Percentiles rank a stretch among this genome's conserved stretches.
phyloP scores from a whole-genome alignment of 2,329 filamentous ascomycete genomes.

The Lanzia echinophila region DNA sequence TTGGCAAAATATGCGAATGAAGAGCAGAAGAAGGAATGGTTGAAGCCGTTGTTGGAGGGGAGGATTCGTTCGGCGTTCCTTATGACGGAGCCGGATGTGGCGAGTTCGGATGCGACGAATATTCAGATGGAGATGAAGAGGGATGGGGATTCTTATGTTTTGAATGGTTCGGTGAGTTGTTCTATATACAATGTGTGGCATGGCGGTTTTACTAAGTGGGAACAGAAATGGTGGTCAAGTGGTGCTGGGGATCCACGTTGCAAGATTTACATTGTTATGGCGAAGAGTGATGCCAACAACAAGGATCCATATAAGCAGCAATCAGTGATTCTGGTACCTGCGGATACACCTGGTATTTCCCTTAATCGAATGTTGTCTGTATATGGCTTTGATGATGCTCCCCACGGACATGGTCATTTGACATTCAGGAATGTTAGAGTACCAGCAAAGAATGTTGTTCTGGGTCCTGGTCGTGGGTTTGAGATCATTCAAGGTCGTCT shows the following conservation, averaged over 20 bases:
- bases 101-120: slow-evolving; percentile 87
- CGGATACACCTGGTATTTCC: slow-evolving; percentile 75
- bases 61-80: slow-evolving; percentile 84
- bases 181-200: not conserved
- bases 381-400: slow-evolving; percentile 96
- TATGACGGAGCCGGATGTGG: slow-evolving; percentile 88
- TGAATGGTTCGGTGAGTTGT: slow-evolving; percentile 72
- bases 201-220: slow-evolving; percentile 16
- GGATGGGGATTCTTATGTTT: slow-evolving; percentile 81
- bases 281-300: slow-evolving; percentile 76
- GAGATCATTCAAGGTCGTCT: slow-evolving; percentile 98
- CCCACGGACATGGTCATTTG: slow-evolving; percentile 93
- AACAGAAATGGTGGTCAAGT: slow-evolving; percentile 97
- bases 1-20: slow-evolving; percentile 85
- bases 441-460: slow-evolving; percentile 73
- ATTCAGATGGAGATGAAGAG: slow-evolving; percentile 76
- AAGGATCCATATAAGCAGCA: slow-evolving; percentile 79
- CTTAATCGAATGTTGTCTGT: slow-evolving; percentile 90
- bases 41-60: slow-evolving; percentile 73
- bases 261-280: slow-evolving; percentile 93
- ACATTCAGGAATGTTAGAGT: slow-evolving; percentile 86
- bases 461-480: slow-evolving; percentile 90
- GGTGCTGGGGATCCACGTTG: slow-evolving; percentile 91
- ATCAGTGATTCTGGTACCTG: slow-evolving; percentile 84
- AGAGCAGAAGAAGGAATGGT: slow-evolving; percentile 77